A percentile compares a stretch with the other conserved stretches of the same genome.
These are phyloP conservation scores for Alopecurus myosuroides DNA, from an alignment of 176 grass and related monocot genomes.

Conservation along the genomic window DNA sequence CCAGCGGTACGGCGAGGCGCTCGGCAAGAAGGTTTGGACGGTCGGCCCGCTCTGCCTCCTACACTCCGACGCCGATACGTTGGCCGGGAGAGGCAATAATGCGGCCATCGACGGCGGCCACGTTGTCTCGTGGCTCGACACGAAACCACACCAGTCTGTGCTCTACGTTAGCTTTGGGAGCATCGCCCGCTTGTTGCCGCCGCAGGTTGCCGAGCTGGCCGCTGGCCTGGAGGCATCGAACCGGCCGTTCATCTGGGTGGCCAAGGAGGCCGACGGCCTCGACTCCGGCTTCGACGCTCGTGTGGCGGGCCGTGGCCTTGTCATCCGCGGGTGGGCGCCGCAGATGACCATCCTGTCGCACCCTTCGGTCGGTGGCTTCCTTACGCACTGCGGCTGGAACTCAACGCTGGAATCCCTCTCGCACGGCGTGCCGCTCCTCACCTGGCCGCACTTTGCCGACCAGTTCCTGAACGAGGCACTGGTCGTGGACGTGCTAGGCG, in stretches of 20 bases:
- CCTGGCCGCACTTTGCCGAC: constrained; percentile 33
- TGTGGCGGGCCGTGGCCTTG: not conserved
- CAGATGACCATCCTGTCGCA: constrained; percentile 53
- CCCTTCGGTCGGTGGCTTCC: constrained; percentile 44
- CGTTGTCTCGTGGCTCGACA: constrained; percentile 26
- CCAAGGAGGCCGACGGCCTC: constrained; percentile 11
- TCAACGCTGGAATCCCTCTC: constrained; percentile 53
- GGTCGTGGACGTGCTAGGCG: constrained; percentile 31
- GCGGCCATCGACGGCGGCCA: not conserved
- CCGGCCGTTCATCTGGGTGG: constrained; percentile 40
- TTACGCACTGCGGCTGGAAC: constrained; percentile 86
- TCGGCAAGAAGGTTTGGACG: not conserved
- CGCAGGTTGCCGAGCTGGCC: constrained; percentile 46
- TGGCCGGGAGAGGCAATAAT: constrained; percentile 1
- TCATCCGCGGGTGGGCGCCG: constrained; percentile 45
- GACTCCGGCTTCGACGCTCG: constrained; percentile 16
- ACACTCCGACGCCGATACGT: not conserved
- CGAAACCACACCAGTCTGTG: constrained; percentile 5
- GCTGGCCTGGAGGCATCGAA: constrained; percentile 38
- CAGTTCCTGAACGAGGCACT: constrained; percentile 55
- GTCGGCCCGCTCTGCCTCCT: not conserved
- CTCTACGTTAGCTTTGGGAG: constrained; percentile 61
- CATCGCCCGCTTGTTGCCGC: not conserved
- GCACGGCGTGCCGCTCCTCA: constrained; percentile 14
- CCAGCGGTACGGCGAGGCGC: not conserved